A percentile compares a stretch with the other conserved stretches of the same genome.
Evolutionary conservation across 768 basidiomycete genomes (phyloP).

Genomic region (Lactifluus volemus): DNA sequence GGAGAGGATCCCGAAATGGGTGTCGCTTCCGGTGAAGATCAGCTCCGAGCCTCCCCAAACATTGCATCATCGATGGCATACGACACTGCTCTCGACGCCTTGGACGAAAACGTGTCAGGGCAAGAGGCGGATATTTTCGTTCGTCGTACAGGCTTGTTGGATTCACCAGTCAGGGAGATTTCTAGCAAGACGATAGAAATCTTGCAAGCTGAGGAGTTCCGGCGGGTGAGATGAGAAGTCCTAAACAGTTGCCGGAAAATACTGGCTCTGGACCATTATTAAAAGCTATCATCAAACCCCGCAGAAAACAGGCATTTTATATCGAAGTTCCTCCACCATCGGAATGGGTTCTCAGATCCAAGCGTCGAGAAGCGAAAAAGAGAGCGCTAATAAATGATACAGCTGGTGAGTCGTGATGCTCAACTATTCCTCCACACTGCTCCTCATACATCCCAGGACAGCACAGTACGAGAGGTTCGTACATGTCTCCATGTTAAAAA

Average conservation of each 20-base stretch:
- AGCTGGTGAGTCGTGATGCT: neutral
- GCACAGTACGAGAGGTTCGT: conserved; percentile 11
- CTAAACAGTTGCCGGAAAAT: neutral
- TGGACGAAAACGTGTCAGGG: neutral
- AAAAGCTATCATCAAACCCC: neutral
- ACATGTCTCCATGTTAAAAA: neutral
- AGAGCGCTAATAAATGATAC: neutral
- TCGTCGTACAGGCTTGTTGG: conserved; percentile 2
- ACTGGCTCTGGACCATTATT: neutral
- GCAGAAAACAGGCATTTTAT: conserved; percentile 4
- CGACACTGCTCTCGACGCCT: neutral
- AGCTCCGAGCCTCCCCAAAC: neutral
- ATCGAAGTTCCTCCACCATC: conserved; percentile 2
- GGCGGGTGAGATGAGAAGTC: neutral
- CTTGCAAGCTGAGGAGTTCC: neutral
- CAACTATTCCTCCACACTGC: neutral
- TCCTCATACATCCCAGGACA: conserved; percentile 2
- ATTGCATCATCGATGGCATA: neutral
- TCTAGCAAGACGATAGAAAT: neutral
- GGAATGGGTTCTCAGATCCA: conserved; percentile 12
- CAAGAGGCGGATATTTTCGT: neutral
- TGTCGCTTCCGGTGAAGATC: neutral
- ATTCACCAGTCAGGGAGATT: neutral
- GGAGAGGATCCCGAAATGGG: neutral
- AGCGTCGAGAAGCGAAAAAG: conserved; percentile 4